Percentiles rank a stretch among this genome's conserved stretches.
These are phyloP conservation scores for Trichoderma atroviride DNA, from an alignment of 2,329 filamentous ascomycete species.

Conservation along the genomic window DNA sequence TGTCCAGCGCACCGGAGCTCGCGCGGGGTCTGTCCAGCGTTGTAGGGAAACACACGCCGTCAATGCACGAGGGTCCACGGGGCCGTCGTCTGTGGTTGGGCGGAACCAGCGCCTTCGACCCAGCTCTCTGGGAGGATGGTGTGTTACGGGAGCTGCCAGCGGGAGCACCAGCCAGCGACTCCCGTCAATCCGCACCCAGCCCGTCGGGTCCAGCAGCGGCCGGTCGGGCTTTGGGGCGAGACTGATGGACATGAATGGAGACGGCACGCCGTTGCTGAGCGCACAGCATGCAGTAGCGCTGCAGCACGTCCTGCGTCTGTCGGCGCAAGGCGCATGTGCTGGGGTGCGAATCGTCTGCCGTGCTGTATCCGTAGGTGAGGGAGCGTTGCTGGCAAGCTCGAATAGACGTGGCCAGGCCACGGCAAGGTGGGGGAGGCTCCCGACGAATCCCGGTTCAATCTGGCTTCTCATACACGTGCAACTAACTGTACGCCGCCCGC, in stretches of 20 bases:
- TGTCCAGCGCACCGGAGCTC: constrained; percentile 26
- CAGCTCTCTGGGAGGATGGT: constrained; percentile 27
- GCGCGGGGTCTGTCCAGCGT: constrained; percentile 23
- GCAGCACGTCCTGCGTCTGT: constrained; percentile 15
- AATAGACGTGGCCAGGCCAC: constrained; percentile 9
- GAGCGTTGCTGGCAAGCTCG: neutral
- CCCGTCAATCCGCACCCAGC: constrained; percentile 27
- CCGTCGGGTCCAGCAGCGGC: constrained; percentile 28
- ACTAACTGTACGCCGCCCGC: neutral
- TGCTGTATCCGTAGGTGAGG: no score
- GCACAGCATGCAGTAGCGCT: constrained; percentile 21
- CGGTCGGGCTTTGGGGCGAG: constrained; percentile 23
- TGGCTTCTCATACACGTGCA: constrained; percentile 14
- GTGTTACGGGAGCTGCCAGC: constrained; percentile 26
- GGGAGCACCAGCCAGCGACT: constrained; percentile 25
- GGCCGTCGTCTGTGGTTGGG: constrained; percentile 16
- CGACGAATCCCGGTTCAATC: constrained; percentile 4
- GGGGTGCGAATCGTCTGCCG: neutral
- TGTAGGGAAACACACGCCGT: constrained; percentile 9
- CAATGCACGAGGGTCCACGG: constrained; percentile 9
- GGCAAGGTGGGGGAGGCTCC: constrained; percentile 17
- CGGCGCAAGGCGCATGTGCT: neutral
- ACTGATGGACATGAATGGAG: neutral
- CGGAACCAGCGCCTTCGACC: constrained; percentile 8
- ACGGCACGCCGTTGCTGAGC: constrained; percentile 5